Conservation (phyloP, 2,329 filamentous ascomycete species). For the Penicillium sp. region DNA sequence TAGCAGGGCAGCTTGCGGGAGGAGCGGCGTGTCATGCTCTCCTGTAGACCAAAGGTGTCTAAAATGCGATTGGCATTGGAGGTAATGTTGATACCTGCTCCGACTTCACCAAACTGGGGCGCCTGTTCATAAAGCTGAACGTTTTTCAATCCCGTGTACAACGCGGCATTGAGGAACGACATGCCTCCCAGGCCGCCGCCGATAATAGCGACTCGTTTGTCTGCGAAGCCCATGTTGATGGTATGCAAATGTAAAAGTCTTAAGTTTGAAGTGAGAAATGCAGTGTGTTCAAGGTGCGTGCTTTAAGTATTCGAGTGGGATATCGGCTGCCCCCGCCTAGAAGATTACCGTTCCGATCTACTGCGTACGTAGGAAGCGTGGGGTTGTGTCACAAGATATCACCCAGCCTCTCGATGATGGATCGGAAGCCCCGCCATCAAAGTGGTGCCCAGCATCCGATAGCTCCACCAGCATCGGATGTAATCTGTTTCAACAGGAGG, state of each 20-base stretch:
- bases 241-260: neutral
- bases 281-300: neutral
- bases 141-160: constrained; percentile 30
- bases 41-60: constrained; percentile 29
- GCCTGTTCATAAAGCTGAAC: constrained; percentile 38
- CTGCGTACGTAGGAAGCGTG: constrained; percentile 14
- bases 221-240: constrained; percentile 24
- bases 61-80: constrained; percentile 35
- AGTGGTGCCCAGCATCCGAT: constrained; percentile 13
- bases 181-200: constrained; percentile 38
- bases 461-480: constrained; percentile 14
- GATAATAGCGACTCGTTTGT: constrained; percentile 31
- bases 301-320: constrained; percentile 7
- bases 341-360: constrained; percentile 15
- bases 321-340: constrained; percentile 11
- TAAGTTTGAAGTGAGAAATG: neutral
- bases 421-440: constrained; percentile 12
- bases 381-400: too few relatives aligned
- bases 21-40: constrained; percentile 33
- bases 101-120: constrained; percentile 35
- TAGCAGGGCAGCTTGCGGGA: constrained; percentile 30
- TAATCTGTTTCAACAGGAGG: constrained; percentile 5
- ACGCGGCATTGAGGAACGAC: constrained; percentile 34
- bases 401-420: neutral
- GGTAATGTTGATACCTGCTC: constrained; percentile 37